phyloP scores from a whole-genome alignment of 2,329 filamentous ascomycete species.

The Fusarium protoensiforme region DNA sequence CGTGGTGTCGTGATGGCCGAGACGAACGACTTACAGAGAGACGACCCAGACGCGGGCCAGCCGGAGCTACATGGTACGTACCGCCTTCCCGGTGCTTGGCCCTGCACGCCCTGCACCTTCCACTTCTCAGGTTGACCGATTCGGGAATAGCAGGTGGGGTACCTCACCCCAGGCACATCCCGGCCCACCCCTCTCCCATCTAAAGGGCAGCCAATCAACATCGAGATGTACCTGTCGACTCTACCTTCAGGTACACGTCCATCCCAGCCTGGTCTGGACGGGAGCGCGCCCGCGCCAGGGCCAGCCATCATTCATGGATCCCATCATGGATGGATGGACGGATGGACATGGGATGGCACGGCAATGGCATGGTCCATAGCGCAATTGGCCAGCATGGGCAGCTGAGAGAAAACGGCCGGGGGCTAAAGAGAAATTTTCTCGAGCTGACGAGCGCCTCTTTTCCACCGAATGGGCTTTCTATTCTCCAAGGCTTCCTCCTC shows the following conservation, averaged over 20 bases:
- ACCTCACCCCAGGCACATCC: slow-evolving; percentile 7
- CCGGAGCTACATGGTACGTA: slow-evolving; percentile 19
- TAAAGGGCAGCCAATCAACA: slow-evolving; percentile 21
- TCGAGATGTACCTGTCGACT: slow-evolving; percentile 32
- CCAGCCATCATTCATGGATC: background rate
- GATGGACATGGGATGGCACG: slow-evolving; percentile 1
- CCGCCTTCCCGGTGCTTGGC: slow-evolving; percentile 22
- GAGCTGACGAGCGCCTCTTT: background rate
- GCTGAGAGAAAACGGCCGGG: background rate
- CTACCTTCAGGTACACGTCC: slow-evolving; percentile 28
- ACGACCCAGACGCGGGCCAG: slow-evolving; percentile 26
- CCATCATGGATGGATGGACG: background rate
- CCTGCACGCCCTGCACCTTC: slow-evolving; percentile 1
- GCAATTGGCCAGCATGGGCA: background rate
- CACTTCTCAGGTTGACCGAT: slow-evolving; percentile 24
- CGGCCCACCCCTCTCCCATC: slow-evolving; percentile 7
- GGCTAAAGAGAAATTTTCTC: background rate
- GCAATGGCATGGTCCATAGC: slow-evolving; percentile 3
- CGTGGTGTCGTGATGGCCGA: slow-evolving; percentile 36
- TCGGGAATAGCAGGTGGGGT: slow-evolving; percentile 24
- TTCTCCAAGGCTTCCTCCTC: slow-evolving; percentile 9
- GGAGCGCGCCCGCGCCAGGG: slow-evolving; percentile 4
- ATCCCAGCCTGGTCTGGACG: slow-evolving; percentile 9
- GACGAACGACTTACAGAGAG: slow-evolving; percentile 37
- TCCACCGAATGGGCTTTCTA: background rate